Evolutionary conservation across 331 rosid species (phyloP).

Genomic region (Prunus yedoensis): DNA sequence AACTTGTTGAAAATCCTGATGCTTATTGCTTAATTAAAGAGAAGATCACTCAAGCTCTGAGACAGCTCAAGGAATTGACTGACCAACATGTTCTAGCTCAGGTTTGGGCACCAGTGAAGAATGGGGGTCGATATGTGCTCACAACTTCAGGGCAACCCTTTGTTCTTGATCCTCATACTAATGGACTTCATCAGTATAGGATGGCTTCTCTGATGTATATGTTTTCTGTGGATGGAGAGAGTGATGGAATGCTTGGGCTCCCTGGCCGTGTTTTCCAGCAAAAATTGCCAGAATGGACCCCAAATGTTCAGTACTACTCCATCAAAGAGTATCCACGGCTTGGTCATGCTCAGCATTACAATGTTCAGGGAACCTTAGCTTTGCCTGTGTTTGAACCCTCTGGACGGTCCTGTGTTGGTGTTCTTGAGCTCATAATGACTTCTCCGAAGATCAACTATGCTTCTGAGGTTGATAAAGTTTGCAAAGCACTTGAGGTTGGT

Average conservation of each 20-base stretch:
- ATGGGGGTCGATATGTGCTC: conserved; percentile 56
- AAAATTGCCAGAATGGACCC: conserved; percentile 93
- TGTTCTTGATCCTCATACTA: conserved; percentile 69
- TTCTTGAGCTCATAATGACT: conserved; percentile 89
- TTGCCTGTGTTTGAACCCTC: conserved; percentile 92
- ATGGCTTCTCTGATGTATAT: conserved; percentile 60
- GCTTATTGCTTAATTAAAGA: conserved; percentile 65
- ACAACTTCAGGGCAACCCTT: conserved; percentile 96
- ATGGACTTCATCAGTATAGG: conserved; percentile 85
- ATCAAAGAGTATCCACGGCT: conserved; percentile 82
- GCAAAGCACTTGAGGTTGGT: conserved; percentile 95
- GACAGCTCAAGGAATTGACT: conserved; percentile 73
- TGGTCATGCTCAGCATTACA: conserved; percentile 75
- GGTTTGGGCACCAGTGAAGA: conserved; percentile 90
- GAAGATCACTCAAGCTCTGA: conserved; percentile 89
- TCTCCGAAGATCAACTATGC: conserved; percentile 84
- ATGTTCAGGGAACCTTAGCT: conserved; percentile 92
- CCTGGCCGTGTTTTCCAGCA: conserved; percentile 87
- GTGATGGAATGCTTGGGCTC: conserved; percentile 66
- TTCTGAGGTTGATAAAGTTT: conserved; percentile 86
- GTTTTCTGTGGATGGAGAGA: conserved; percentile 73
- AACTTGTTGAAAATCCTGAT: conserved; percentile 48
- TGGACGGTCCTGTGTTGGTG: conserved; percentile 79
- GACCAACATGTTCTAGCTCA: conserved; percentile 85
- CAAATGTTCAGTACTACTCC: conserved; percentile 89